A percentile compares a stretch with the other conserved stretches of the same genome.
Conservation (phyloP, 2,329 filamentous ascomycete genomes). For the Dendryphion nanum region DNA sequence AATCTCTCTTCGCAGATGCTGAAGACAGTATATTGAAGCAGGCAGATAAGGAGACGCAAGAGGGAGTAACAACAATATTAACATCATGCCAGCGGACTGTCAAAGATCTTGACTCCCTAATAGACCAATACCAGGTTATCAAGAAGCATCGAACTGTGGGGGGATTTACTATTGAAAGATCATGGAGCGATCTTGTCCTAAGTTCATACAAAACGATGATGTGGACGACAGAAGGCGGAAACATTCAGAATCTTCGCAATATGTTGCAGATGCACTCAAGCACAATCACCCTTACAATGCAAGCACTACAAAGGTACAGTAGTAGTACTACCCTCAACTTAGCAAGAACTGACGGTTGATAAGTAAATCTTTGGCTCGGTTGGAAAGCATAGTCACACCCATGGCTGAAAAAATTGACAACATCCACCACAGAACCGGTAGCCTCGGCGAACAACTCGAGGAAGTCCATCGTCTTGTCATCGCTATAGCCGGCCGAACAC, state of each 20-base stretch:
- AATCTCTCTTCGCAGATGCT: constrained; percentile 39
- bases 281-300: constrained; percentile 40
- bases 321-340: background rate
- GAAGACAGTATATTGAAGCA: constrained; percentile 34
- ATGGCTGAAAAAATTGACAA: constrained; percentile 34
- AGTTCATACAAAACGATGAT: constrained; percentile 43
- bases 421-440: constrained; percentile 22
- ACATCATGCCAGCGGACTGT: constrained; percentile 41
- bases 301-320: constrained; percentile 42
- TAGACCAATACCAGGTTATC: constrained; percentile 47
- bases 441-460: constrained; percentile 26
- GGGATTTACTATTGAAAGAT: constrained; percentile 43
- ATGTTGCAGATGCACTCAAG: constrained; percentile 45
- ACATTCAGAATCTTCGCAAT: constrained; percentile 39
- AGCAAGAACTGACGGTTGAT: background rate
- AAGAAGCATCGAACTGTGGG: constrained; percentile 40
- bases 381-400: constrained; percentile 28
- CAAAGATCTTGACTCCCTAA: constrained; percentile 44
- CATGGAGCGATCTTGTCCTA: constrained; percentile 45
- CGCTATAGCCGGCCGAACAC: constrained; percentile 18
- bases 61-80: constrained; percentile 41
- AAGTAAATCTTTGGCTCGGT: constrained; percentile 35
- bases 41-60: constrained; percentile 35
- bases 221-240: constrained; percentile 47
- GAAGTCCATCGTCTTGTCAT: too few relatives aligned